Evolutionary conservation across 768 basidiomycete genomes (phyloP), one percentile per base, ranked within the genome.

Genomic region (Pleurotus citrinopileatus): DNA sequence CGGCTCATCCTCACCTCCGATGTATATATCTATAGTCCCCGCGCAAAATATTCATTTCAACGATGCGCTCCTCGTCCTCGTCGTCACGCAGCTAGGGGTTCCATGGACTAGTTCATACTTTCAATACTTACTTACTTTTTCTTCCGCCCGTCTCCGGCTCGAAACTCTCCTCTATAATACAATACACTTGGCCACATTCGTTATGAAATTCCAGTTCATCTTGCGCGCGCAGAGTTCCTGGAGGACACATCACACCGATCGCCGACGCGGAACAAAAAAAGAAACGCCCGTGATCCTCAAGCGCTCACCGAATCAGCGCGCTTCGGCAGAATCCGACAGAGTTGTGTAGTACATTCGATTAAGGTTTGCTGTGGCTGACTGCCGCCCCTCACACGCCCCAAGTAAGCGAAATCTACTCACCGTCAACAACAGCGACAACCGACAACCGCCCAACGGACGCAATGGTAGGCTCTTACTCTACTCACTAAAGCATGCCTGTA

Each of bases 371-470:
- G 54, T 40, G 45, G 52, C 38, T 40, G 34, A 23, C 28, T 29
- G 23, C 43, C 19, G 8, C 48, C 22, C n/a, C n/a, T n/a, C n/a
- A n/a, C n/a, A n/a, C n/a, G n/a, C n/a, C n/a, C n/a, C 13, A 37
- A 22, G 19, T 34, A 20, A 36, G 32, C 15, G 37, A 29, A 61
- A 36, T 19, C 45, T 54, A 51, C 48, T 51, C 48, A 51, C 34
- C 48, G 48, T 45, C 44, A 34, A 19, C 40, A 53, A 53, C 52
- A 53, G 52, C 52, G 52, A 42, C 52, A 53, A 53, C 42, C 27
- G 42, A 34, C 40, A 42, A 40, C 37, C 40, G 22, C 51, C 52
- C 15, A 20, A 15, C 20, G 17, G 52, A 53, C 52, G 20, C 20
- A 42, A 53, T 42, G 43, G 43, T 43, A 53, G 42, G 51, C 29